Evolutionary conservation across 257 asterid species (phyloP).

Genomic region (Verbascum thapsus): DNA sequence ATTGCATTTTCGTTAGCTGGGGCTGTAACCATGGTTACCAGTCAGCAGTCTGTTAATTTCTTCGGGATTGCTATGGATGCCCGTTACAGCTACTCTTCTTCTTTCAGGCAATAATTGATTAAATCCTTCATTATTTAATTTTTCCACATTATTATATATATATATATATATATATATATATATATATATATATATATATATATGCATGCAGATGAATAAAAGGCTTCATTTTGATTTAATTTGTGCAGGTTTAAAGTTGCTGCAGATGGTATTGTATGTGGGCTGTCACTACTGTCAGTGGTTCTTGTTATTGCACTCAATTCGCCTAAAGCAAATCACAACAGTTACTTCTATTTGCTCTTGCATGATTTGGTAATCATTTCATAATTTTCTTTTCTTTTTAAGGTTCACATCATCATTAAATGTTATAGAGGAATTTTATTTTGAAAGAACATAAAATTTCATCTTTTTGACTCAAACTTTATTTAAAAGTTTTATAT

Average conservation of each 20-base stretch:
- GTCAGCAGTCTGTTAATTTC: constrained; percentile 26
- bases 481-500: too few relatives aligned
- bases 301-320: constrained; percentile 28
- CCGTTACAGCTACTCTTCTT: constrained; percentile 37
- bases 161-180: not conserved
- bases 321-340: constrained; percentile 34
- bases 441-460: too few relatives aligned
- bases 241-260: constrained; percentile 38
- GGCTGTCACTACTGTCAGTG: constrained; percentile 34
- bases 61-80: constrained; percentile 41
- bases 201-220: constrained; percentile 7
- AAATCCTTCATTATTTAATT: not conserved
- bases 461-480: too few relatives aligned
- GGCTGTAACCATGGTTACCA: constrained; percentile 30
- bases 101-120: constrained; percentile 41
- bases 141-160: not conserved
- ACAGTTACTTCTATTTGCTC: constrained; percentile 41
- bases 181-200: not conserved
- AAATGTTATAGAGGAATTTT: too few relatives aligned
- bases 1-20: constrained; percentile 38
- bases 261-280: constrained; percentile 38
- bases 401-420: not conserved
- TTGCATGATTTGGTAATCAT: constrained; percentile 45
- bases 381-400: not conserved
- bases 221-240: too few relatives aligned